Conservation (phyloP, 768 basidiomycete species). For the Calocera cornea region DNA sequence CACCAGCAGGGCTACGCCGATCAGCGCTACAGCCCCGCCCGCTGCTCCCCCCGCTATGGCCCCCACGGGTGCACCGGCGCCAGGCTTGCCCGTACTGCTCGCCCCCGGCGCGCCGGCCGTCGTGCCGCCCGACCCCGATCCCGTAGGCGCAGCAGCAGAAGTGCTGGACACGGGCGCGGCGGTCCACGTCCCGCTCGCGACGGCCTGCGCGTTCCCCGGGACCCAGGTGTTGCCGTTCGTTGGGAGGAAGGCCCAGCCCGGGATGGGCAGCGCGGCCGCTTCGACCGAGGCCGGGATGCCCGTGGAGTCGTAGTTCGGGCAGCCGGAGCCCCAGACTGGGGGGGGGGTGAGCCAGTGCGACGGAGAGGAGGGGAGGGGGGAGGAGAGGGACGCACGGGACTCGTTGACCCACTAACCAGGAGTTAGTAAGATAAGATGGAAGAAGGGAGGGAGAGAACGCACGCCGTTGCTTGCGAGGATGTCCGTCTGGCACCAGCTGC, state of each 20-base stretch:
- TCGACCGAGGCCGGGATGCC: not conserved
- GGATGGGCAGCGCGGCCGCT: not conserved
- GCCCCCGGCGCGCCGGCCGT: not conserved
- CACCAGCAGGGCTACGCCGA: conserved; percentile 4
- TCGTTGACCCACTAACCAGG: not conserved
- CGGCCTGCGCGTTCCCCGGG: not conserved
- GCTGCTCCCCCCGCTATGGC: conserved; percentile 14
- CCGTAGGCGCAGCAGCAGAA: not conserved
- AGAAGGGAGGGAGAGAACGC: not conserved
- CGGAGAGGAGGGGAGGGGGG: not conserved
- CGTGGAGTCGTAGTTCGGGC: not conserved
- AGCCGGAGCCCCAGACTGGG: not conserved
- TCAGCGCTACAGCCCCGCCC: conserved; percentile 10
- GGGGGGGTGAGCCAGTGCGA: not conserved
- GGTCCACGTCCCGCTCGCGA: not conserved
- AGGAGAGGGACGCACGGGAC: not conserved
- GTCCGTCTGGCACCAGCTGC: conserved; percentile 8
- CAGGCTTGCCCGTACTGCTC: not conserved
- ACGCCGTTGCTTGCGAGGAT: not conserved
- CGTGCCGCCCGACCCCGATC: too few relatives aligned
- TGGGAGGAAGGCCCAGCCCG: not conserved
- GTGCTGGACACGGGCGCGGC: too few relatives aligned
- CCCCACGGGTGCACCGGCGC: conserved; percentile 4
- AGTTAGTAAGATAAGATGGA: not conserved
- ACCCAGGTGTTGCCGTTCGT: not conserved